These are phyloP conservation scores for Tilletia walkeri DNA, from an alignment of 1,284 basidiomycete species.

Conservation along the genomic window DNA sequence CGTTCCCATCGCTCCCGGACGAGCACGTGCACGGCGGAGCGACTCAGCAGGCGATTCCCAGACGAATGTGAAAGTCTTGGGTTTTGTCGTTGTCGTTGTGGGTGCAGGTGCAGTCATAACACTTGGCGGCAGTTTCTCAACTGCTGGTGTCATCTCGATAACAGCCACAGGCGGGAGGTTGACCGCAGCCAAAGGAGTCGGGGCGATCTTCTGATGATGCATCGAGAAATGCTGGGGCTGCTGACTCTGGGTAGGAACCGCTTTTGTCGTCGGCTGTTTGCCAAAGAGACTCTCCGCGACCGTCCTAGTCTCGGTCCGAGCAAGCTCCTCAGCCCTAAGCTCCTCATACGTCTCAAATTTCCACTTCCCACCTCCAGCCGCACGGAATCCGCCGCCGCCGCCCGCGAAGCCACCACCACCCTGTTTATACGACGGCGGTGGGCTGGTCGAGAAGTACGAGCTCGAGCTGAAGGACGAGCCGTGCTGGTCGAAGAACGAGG, in stretches of 20 bases:
- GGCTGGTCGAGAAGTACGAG: slow-evolving; percentile 11
- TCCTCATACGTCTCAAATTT: slow-evolving; percentile 14
- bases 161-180: too few relatives aligned
- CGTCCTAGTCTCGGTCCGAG: background rate
- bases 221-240: background rate
- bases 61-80: background rate
- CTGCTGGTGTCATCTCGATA: too few relatives aligned
- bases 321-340: slow-evolving; percentile 11
- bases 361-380: background rate
- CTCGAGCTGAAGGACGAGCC: slow-evolving; percentile 17
- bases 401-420: background rate
- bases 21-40: slow-evolving; percentile 5
- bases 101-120: too few relatives aligned
- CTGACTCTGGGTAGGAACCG: background rate
- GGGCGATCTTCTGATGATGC: too few relatives aligned
- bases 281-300: background rate
- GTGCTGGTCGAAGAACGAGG: slow-evolving; percentile 10
- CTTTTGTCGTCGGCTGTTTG: background rate
- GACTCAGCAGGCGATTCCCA: slow-evolving; percentile 14
- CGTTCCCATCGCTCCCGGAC: background rate
- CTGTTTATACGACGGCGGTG: background rate
- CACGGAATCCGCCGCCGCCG: background rate
- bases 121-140: too few relatives aligned
- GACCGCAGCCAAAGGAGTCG: too few relatives aligned
- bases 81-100: background rate